Evolutionary conservation across 257 asterid species (phyloP).

Genomic region (Nicotiana tomentosiformis): DNA sequence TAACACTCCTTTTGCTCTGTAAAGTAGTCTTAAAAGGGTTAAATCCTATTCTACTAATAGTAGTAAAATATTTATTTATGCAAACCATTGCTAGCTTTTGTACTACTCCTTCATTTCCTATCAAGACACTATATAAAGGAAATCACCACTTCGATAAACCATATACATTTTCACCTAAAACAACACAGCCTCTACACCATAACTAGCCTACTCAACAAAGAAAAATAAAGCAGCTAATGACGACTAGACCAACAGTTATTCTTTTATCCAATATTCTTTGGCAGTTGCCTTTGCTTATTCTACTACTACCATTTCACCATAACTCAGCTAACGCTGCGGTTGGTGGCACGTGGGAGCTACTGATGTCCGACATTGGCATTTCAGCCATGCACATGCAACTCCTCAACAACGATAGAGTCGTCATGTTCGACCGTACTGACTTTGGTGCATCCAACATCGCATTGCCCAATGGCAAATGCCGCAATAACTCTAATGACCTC

Average conservation of each 20-base stretch:
- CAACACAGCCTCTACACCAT: neutral
- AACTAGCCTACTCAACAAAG: too few species aligned
- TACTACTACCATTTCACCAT: neutral
- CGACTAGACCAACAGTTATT: neutral
- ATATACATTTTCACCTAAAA: neutral
- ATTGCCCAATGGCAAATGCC: conserved; percentile 33
- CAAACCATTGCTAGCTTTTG: too few species aligned
- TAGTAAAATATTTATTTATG: neutral
- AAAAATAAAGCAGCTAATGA: neutral
- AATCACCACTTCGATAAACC: neutral
- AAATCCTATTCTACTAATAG: neutral
- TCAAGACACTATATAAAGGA: neutral
- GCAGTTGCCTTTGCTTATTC: neutral
- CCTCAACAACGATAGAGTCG: conserved; percentile 39
- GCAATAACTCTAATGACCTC: conserved; percentile 21
- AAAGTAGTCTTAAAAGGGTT: neutral
- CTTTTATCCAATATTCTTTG: neutral
- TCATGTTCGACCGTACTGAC: conserved; percentile 46
- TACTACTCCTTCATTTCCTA: too few species aligned
- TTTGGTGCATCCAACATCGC: conserved; percentile 40
- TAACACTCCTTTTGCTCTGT: neutral
- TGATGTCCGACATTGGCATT: conserved; percentile 31
- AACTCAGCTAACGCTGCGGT: conserved; percentile 7
- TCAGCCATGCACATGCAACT: conserved; percentile 65
- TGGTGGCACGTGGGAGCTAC: conserved; percentile 41